Conservation (phyloP, 1,284 basidiomycete species). For the Apiotrichum domesticum region DNA sequence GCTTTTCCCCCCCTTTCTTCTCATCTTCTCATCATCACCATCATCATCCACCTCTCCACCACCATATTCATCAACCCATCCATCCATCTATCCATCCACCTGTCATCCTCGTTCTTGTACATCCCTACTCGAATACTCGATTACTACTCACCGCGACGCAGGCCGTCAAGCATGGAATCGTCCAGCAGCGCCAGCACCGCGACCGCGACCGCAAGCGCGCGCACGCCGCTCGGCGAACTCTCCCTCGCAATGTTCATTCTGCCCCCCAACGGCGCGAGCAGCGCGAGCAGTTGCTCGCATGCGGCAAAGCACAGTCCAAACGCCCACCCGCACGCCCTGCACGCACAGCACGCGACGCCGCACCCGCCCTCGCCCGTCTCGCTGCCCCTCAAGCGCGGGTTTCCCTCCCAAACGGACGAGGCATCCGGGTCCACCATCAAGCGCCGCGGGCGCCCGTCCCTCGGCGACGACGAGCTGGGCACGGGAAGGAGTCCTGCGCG, state of each 20-base stretch:
- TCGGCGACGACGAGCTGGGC: slow-evolving; percentile 15
- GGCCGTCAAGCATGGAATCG: neutral
- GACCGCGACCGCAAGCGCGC: neutral
- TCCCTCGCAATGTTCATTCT: slow-evolving; percentile 13
- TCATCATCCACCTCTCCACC: neutral
- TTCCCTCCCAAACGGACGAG: neutral
- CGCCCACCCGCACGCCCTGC: neutral
- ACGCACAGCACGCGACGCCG: neutral
- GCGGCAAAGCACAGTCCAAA: too few relatives aligned
- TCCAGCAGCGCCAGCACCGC: neutral
- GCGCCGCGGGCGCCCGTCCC: slow-evolving; percentile 6
- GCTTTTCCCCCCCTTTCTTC: too few relatives aligned
- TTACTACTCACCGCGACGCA: neutral
- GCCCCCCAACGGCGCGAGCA: neutral
- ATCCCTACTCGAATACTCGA: neutral
- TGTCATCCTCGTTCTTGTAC: neutral
- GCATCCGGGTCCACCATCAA: neutral
- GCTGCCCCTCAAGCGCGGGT: slow-evolving; percentile 13
- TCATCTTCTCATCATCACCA: too few relatives aligned
- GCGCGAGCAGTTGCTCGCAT: too few relatives aligned
- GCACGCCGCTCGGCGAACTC: slow-evolving; percentile 11
- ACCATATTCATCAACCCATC: neutral
- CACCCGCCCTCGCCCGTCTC: slow-evolving; percentile 16
- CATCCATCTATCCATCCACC: neutral
- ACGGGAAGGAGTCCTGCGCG: slow-evolving; percentile 13